These are phyloP conservation scores for Solanum virginianum DNA, from an alignment of 257 asterid genomes.

Conservation along the genomic window DNA sequence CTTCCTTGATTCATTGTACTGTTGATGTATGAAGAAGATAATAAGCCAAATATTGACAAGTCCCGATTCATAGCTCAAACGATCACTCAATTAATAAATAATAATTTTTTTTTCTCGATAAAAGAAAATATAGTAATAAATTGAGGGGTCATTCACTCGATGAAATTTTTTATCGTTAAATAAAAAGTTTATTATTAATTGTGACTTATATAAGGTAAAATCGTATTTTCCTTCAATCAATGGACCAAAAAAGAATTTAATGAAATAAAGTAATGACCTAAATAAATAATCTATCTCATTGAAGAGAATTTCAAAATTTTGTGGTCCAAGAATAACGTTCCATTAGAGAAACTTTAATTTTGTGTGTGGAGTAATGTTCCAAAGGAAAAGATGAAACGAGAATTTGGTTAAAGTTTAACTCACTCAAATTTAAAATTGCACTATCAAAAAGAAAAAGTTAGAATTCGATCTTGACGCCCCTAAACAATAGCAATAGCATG, in stretches of 20 bases:
- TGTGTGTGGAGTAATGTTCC: not conserved
- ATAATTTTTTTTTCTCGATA: not conserved
- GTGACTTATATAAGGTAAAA: not conserved
- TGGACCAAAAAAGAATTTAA: not conserved
- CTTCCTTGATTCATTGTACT: not conserved
- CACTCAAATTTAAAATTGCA: not conserved
- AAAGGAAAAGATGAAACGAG: not conserved
- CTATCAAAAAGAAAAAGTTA: not conserved
- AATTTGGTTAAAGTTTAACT: not conserved
- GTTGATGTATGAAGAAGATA: not conserved
- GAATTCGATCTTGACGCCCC: too few relatives aligned
- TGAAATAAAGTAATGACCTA: not conserved
- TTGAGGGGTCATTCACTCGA: not conserved
- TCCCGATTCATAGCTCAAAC: not conserved
- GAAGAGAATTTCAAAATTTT: not conserved
- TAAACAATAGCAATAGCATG: too few relatives aligned
- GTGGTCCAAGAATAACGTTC: not conserved
- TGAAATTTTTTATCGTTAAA: not conserved
- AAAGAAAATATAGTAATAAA: accelerated
- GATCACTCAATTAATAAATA: not conserved
- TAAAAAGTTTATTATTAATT: not conserved
- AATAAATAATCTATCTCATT: not conserved
- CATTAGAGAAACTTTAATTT: not conserved
- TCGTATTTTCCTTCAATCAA: not conserved
- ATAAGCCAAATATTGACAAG: not conserved